Evolutionary conservation across 2,329 filamentous ascomycete genomes (phyloP), one percentile per base, ranked within the genome.

Genomic region (Lasiodiplodia citricola): DNA sequence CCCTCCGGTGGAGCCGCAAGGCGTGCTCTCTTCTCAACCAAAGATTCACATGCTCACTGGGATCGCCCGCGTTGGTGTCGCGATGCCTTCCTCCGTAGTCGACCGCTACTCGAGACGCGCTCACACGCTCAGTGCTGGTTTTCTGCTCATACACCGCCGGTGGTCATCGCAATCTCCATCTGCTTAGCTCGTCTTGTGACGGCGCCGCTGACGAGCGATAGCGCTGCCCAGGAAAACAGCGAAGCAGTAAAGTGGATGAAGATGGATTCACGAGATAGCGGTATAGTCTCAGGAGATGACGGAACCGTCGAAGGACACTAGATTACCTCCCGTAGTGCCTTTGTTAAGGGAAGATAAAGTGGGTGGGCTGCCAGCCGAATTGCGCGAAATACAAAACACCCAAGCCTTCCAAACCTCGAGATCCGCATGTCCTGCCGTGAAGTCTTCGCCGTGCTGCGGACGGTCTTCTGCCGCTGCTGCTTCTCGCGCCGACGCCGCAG

Each of bases 301-400:
- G 47, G 60, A 64, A 52, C n/a, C 60, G 60, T 64, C 60, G 44
- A 64, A 35, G 52, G 47, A 38, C 47, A 64, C 60, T 37, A 64
- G 28, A 64, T 64, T 31, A 35, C 47, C 23, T 64, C 21, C 28
- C n/a, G 51, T 21, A 47, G 28, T 38, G 60, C 31, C 60, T 64
- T 64, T 64, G 60, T 64, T 64, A 50, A 21, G 23, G 38, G 18
- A 14, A 37, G 60, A 64, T 52, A 64, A 52, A 31, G n/a, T n/a
- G n/a, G 11, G 16, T 11, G 21, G 28, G 11, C 13, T 14, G 28
- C 44, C 47, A 35, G 31, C 28, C 5, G 11, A 6, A 23, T 14
- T 13, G 11, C 25, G 37, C 16, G 18, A n/a, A 62, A 16, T 14
- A 2, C 44, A 11, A 38, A 16, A 35, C 31, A 10, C 8, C 31